Base-by-base conservation (phyloP, 352 stramenopile genomes). In the Globisporangium radiosum region DNA sequence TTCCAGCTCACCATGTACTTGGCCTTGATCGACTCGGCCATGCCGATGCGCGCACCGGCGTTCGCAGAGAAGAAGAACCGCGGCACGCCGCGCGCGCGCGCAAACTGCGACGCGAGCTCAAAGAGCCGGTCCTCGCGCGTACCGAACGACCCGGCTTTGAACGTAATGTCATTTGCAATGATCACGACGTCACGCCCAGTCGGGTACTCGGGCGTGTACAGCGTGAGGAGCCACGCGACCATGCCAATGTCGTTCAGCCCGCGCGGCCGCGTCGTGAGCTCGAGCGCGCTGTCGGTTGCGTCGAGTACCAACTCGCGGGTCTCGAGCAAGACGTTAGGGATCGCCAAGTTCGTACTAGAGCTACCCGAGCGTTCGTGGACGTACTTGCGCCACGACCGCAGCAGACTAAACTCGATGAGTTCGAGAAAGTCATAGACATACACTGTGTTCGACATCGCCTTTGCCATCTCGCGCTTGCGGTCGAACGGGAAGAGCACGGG, bases 131-230 rank as follows among this genome's bases (percentile, higher is more conserved):
- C 98, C 74, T 99, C 98, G 38, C 89, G 80, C 19, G 97, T 99
- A 60, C 98, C 98, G 70, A 99, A 99, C 53, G 95, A 99, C 40
- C 98, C 98, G 48, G 97, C 97, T 73, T 99, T 98, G 78, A 97
- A 92, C 37, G 97, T 99, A 69, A 99, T 99, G 69, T 99, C 98
- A 77, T 99, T 99, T 49, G 97, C 91, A 80, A 99, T 99, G 52
- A 99, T 73, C 15, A 99, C 83, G 45, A 99, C 73, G 78, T 99
- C 90, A 54, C 97, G 93, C 47, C 97, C 96, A 56, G 95, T 77
- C 14, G 92, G 96, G 78, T 97, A 99, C 82, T 99, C 97, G 1
- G 98, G 94, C 51, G 98, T 99, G 74, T 97, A 97, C 25, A 99
- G 66, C 58, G 87, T 98, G 59, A 99, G 84, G 59, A 98, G 71